A percentile compares a stretch with the other conserved stretches of the same genome.
These are phyloP conservation scores for Pichia sp. DNA, from an alignment of 1,139 yeast genomes.

Conservation along the genomic window DNA sequence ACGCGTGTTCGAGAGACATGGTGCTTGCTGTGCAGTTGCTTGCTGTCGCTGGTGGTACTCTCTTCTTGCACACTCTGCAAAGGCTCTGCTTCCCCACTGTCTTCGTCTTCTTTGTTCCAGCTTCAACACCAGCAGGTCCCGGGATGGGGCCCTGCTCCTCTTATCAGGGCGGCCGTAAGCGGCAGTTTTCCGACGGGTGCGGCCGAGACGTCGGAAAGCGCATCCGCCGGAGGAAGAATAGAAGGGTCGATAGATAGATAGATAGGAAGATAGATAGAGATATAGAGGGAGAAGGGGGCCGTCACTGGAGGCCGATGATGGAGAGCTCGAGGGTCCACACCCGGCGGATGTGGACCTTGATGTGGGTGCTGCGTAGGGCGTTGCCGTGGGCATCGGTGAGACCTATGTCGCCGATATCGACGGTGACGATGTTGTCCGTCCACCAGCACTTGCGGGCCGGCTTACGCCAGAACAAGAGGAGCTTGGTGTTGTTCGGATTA, in stretches of 20 bases:
- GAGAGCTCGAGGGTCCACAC: slow-evolving; percentile 83
- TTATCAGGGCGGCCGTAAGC: neutral
- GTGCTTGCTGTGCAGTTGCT: neutral
- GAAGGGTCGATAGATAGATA: neutral
- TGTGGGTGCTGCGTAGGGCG: slow-evolving; percentile 26
- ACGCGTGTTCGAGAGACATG: slow-evolving; percentile 1
- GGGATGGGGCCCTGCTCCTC: no score
- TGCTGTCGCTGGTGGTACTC: no score
- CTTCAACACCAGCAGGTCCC: no score
- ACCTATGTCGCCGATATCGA: slow-evolving; percentile 40
- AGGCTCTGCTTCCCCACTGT: neutral
- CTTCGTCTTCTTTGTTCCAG: neutral
- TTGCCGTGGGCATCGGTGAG: slow-evolving; percentile 26
- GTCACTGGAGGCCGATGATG: slow-evolving; percentile 53
- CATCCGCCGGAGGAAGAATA: neutral
- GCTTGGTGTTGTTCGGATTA: slow-evolving; percentile 58
- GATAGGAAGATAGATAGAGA: neutral
- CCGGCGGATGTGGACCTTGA: slow-evolving; percentile 67
- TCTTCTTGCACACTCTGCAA: neutral
- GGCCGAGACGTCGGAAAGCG: neutral
- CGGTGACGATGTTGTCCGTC: slow-evolving; percentile 64
- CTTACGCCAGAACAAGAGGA: slow-evolving; percentile 90
- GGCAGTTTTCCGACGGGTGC: neutral
- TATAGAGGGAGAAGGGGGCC: neutral
- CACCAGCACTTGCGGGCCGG: slow-evolving; percentile 99